Evolutionary conservation across 2,329 filamentous ascomycete species (phyloP).

Genomic region (Talaromyces albobiverticillius): DNA sequence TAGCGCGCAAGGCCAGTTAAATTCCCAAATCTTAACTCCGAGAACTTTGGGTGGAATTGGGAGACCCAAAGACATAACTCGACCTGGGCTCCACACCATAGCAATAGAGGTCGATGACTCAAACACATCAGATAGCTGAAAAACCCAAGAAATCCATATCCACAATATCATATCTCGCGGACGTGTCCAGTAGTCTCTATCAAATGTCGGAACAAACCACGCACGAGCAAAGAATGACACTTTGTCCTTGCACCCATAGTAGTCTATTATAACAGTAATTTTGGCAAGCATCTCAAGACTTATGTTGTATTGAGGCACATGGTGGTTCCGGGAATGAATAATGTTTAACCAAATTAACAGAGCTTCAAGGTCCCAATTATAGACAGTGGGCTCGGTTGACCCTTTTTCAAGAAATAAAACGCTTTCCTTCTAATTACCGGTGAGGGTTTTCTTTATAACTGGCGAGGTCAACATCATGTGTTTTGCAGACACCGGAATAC

Average conservation of each 20-base stretch:
- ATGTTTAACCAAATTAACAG: slow-evolving; percentile 22
- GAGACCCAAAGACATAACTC: slow-evolving; percentile 2
- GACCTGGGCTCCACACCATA: background rate
- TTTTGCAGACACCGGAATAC: slow-evolving; percentile 25
- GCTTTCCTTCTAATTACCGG: slow-evolving; percentile 21
- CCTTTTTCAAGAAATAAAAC: slow-evolving; percentile 14
- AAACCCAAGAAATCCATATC: slow-evolving; percentile 30
- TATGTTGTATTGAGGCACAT: slow-evolving; percentile 15
- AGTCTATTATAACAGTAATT: slow-evolving; percentile 21
- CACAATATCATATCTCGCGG: slow-evolving; percentile 6
- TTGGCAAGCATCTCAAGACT: slow-evolving; percentile 14
- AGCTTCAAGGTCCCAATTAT: slow-evolving; percentile 23
- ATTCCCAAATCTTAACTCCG: background rate
- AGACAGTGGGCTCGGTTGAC: slow-evolving; percentile 20
- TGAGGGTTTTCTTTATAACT: slow-evolving; percentile 20
- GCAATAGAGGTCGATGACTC: background rate
- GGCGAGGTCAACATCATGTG: slow-evolving; percentile 23
- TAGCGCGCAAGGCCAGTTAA: too few relatives aligned
- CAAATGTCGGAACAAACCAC: slow-evolving; percentile 18
- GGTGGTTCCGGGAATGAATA: slow-evolving; percentile 19
- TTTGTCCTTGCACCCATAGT: slow-evolving; percentile 20
- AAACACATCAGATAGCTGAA: background rate
- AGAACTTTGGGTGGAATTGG: slow-evolving; percentile 1
- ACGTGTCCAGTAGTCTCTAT: background rate
- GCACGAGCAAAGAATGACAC: slow-evolving; percentile 16